A percentile compares a stretch with the other conserved stretches of the same genome.
Evolutionary conservation across 257 asterid species (phyloP).

Genomic region (Solanum lignicaule): DNA sequence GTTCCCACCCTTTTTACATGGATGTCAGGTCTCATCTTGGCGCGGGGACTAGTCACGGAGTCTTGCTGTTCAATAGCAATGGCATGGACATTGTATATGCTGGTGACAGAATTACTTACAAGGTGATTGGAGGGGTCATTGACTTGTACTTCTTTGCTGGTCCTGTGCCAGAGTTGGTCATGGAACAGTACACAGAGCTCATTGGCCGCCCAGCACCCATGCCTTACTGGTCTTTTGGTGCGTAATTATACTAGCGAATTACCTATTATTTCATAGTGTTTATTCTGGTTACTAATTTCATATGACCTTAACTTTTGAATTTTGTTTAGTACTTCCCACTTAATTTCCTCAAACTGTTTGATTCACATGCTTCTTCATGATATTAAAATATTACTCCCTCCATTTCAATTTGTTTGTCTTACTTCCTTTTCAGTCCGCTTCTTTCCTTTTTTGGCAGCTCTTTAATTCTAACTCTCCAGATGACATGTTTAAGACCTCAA

Average conservation of each 20-base stretch:
- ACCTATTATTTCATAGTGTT: neutral
- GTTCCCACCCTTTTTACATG: constrained; percentile 78
- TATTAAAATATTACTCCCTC: neutral
- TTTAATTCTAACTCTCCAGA: neutral
- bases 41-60: constrained; percentile 11
- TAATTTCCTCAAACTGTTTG: neutral
- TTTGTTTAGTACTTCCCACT: neutral
- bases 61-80: constrained; percentile 19
- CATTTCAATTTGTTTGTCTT: neutral
- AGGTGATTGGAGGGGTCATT: constrained; percentile 18
- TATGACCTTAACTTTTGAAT: neutral
- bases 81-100: constrained; percentile 19
- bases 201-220: constrained; percentile 22
- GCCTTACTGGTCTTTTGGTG: constrained; percentile 30
- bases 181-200: constrained; percentile 22
- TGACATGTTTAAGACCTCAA: neutral
- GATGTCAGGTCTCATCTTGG: constrained; percentile 9
- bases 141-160: constrained; percentile 19
- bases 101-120: constrained; percentile 14
- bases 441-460: neutral
- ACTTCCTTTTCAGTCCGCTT: neutral
- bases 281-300: neutral
- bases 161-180: constrained; percentile 7
- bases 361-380: neutral
- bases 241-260: neutral